Evolutionary conservation across 2,329 filamentous ascomycete genomes (phyloP), one percentile per base, ranked within the genome.

Genomic region (Sporothrix euskadiensis): DNA sequence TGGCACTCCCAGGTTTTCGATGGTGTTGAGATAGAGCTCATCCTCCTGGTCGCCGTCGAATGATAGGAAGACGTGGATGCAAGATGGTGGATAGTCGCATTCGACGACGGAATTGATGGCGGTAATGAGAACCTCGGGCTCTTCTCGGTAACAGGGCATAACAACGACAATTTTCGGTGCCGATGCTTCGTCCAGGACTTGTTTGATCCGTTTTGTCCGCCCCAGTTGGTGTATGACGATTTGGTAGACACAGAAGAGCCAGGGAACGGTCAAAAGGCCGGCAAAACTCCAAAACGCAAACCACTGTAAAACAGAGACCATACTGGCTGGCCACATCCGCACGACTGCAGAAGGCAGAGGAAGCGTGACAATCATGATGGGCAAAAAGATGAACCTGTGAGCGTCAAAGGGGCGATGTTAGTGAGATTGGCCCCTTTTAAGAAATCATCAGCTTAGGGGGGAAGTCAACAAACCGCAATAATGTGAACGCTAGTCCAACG

Each of bases 261-360:
- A 98, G 0, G 96, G 96, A 1, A 97, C 86, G 0, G 92, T 94
- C 73, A 99, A 84, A 10, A 98, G 88, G 76, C 89, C 89, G 0
- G 94, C 91, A 77, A 98, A 98, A 39, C 92, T 90, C 91, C 93
- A 98, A 81, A 98, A 98, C 4, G 94, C 94, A 79, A 98, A 97
- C 92, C 94, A 97, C 80, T 98, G 94, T 16, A 98, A 86, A 65
- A 92, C 86, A 1, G 80, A 82, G 56, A 96, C 91, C 85, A 96
- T 88, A 1, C 81, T 71, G 2, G 80, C 72, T 0, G 95, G 94
- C 83, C 95, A 97, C 77, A 92, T 87, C 74, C 88, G 85, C 8
- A 90, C 90, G 63, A 98, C 85, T 74, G 89, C 87, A 26, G 85
- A 82, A 0, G 95, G 95, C 2, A 98, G 85, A 0, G 95, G 95